These are phyloP conservation scores for Phialophora macrospora DNA, from an alignment of 2,329 filamentous ascomycete genomes.

Conservation along the genomic window DNA sequence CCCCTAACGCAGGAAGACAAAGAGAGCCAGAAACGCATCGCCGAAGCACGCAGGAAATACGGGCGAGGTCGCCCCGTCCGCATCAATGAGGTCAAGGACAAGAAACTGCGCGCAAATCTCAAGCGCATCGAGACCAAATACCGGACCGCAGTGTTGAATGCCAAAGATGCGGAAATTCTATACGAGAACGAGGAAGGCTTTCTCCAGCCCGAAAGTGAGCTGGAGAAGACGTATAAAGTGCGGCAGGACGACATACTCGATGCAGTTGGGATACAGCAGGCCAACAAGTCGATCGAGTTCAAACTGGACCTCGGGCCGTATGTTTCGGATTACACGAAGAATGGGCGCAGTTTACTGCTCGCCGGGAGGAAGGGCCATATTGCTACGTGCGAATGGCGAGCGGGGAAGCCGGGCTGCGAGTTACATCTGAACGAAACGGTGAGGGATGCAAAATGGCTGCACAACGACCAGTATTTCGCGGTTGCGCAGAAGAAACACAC, in stretches of 20 bases:
- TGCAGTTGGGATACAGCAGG: slow-evolving; percentile 78
- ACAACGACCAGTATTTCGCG: slow-evolving; percentile 91
- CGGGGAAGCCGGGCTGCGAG: slow-evolving; percentile 88
- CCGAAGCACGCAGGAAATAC: slow-evolving; percentile 72
- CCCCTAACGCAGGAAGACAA: slow-evolving; percentile 42
- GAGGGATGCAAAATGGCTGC: slow-evolving; percentile 86
- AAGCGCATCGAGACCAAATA: slow-evolving; percentile 80
- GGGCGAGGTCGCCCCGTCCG: slow-evolving; percentile 80
- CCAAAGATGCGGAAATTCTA: slow-evolving; percentile 94
- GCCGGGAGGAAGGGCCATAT: slow-evolving; percentile 92
- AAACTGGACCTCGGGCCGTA: slow-evolving; percentile 87
- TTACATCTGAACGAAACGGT: slow-evolving; percentile 89
- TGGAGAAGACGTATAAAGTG: slow-evolving; percentile 92
- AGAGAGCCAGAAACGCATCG: slow-evolving; percentile 48
- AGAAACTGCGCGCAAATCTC: slow-evolving; percentile 83
- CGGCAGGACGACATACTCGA: slow-evolving; percentile 82
- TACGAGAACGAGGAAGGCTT: slow-evolving; percentile 86
- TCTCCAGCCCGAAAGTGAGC: slow-evolving; percentile 81
- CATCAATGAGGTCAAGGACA: slow-evolving; percentile 77
- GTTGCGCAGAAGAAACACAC: slow-evolving; percentile 95
- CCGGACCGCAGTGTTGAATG: slow-evolving; percentile 76
- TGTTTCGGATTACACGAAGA: slow-evolving; percentile 83
- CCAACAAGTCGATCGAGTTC: slow-evolving; percentile 90
- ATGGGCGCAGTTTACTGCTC: slow-evolving; percentile 82
- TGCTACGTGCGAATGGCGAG: slow-evolving; percentile 94